These are phyloP conservation scores for Pseudohyphozyma bogoriensis DNA, from an alignment of 768 basidiomycete genomes.

Conservation along the genomic window DNA sequence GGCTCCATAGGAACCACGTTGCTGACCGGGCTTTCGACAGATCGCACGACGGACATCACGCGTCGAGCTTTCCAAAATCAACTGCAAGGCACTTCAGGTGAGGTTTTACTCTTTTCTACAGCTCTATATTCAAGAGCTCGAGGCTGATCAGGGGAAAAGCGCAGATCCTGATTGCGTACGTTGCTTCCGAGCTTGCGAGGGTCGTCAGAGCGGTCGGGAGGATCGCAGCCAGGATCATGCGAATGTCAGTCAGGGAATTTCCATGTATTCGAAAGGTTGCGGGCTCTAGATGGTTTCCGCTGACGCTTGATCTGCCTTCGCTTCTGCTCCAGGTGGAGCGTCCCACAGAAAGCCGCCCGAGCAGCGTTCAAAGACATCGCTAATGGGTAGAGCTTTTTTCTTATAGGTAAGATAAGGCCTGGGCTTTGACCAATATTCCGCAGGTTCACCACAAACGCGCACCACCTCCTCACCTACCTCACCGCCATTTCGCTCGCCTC, in stretches of 20 bases:
- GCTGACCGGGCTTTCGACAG: background rate
- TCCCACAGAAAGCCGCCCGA: conserved; percentile 2
- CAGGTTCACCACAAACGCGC: background rate
- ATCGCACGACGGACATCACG: background rate
- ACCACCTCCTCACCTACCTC: background rate
- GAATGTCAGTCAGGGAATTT: background rate
- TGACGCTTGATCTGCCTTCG: background rate
- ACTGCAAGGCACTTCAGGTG: background rate
- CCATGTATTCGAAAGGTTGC: background rate
- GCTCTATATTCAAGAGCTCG: too few relatives aligned
- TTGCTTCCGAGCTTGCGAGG: background rate
- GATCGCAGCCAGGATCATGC: background rate
- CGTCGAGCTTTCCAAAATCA: conserved; percentile 1
- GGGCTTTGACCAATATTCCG: too few relatives aligned
- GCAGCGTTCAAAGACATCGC: background rate
- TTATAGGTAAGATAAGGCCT: too few relatives aligned
- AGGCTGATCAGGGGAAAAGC: too few relatives aligned
- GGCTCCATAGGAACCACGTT: background rate
- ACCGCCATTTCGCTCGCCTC: background rate
- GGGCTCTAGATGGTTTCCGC: background rate
- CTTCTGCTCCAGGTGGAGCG: background rate
- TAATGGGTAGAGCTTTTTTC: too few relatives aligned
- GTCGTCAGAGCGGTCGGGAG: background rate
- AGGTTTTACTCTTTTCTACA: too few relatives aligned
- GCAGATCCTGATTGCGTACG: background rate